Conservation (phyloP, 306 rosid genomes). For the Rubus parviflorus region DNA sequence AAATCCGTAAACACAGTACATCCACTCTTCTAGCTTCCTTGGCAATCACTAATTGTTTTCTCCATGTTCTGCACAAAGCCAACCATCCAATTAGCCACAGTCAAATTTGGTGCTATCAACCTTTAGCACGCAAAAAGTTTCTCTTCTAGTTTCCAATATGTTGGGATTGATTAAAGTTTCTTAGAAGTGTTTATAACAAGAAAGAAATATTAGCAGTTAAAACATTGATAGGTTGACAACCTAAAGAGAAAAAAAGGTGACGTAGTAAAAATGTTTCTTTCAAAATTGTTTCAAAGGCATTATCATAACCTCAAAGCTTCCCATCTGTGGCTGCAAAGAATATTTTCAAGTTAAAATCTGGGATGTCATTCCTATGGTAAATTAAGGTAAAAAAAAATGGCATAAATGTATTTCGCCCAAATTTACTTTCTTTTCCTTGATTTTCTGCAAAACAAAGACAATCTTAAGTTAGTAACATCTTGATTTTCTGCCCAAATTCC, state of each 20-base stretch:
- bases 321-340: not conserved
- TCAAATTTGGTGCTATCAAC: not conserved
- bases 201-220: not conserved
- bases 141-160: no score
- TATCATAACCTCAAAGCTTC: not conserved
- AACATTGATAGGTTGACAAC: not conserved
- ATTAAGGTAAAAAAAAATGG: not conserved
- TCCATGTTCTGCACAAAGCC: constrained; percentile 68
- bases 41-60: constrained; percentile 71
- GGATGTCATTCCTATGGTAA: constrained; percentile 6
- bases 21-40: constrained; percentile 94
- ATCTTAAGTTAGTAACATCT: not conserved
- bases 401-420: not conserved
- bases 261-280: not conserved
- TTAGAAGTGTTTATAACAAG: not conserved
- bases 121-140: no score
- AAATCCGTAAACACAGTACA: constrained; percentile 62
- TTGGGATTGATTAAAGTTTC: no score
- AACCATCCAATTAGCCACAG: constrained; percentile 11
- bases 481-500: no score
- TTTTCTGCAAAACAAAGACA: not conserved
- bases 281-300: not conserved
- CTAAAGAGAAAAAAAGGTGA: not conserved
- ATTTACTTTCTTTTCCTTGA: not conserved
- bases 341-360: not conserved